Conservation (phyloP, 2,329 filamentous ascomycete genomes). For the Fusarium sp. region DNA sequence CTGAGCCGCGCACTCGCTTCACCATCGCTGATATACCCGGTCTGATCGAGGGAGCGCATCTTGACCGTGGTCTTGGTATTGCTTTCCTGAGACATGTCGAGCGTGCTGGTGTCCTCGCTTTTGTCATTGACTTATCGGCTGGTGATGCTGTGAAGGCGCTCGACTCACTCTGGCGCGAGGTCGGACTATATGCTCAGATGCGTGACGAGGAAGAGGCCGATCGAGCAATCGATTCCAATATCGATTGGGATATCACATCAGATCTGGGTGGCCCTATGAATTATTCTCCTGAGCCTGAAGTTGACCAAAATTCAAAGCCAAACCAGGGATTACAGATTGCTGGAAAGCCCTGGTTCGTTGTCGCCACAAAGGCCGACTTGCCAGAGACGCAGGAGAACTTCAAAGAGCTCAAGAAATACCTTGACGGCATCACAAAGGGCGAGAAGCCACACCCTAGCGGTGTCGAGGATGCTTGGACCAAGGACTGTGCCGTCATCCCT, state of each 20-base stretch:
- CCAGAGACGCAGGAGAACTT: slow-evolving; percentile 84
- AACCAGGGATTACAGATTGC: slow-evolving; percentile 75
- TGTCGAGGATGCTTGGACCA: slow-evolving; percentile 65
- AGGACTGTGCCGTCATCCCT: slow-evolving; percentile 77
- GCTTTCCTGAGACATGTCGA: slow-evolving; percentile 95
- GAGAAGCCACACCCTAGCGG: slow-evolving; percentile 77
- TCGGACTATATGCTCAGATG: slow-evolving; percentile 84
- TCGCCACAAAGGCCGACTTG: slow-evolving; percentile 92
- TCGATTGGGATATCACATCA: slow-evolving; percentile 70
- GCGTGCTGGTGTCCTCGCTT: slow-evolving; percentile 90
- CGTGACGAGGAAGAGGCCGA: slow-evolving; percentile 78
- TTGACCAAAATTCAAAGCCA: slow-evolving; percentile 16
- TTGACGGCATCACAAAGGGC: slow-evolving; percentile 72
- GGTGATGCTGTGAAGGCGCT: slow-evolving; percentile 84
- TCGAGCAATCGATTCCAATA: slow-evolving; percentile 66
- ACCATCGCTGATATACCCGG: slow-evolving; percentile 97
- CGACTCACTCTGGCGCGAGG: slow-evolving; percentile 87
- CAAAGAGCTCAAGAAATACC: slow-evolving; percentile 72
- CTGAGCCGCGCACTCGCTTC: slow-evolving; percentile 77
- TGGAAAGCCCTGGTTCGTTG: slow-evolving; percentile 96
- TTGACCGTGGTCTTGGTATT: slow-evolving; percentile 90
- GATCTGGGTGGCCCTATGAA: slow-evolving; percentile 47
- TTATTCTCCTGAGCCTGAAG: slow-evolving; percentile 36
- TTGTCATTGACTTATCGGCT: slow-evolving; percentile 86
- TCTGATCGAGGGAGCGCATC: slow-evolving; percentile 89